These are phyloP conservation scores for Metschnikowia santaceciliae DNA, from an alignment of 805 yeast genomes.

Conservation along the genomic window DNA sequence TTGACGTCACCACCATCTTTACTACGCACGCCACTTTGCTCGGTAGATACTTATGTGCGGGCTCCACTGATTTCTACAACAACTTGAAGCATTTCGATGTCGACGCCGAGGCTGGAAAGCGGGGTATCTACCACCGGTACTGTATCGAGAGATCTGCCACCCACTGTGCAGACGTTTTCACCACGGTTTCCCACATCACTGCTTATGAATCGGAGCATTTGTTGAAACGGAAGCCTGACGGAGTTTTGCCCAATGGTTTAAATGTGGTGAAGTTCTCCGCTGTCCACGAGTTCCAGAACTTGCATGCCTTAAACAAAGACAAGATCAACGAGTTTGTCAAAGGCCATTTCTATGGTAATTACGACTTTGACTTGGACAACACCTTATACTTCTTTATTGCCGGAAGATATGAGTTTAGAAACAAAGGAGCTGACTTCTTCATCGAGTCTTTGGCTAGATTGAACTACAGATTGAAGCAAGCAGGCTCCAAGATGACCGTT, in stretches of 20 bases:
- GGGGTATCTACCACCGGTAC: constrained; percentile 95
- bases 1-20: constrained; percentile 92
- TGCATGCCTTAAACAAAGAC: constrained; percentile 88
- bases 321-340: constrained; percentile 91
- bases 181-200: constrained; percentile 97
- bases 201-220: constrained; percentile 92
- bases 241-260: constrained; percentile 94
- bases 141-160: constrained; percentile 97
- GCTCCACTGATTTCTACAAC: constrained; percentile 93
- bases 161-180: constrained; percentile 92
- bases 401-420: constrained; percentile 94
- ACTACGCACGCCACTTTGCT: constrained; percentile 96
- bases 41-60: constrained; percentile 95
- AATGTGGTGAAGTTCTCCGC: constrained; percentile 96
- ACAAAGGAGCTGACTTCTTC: constrained; percentile 94
- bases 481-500: constrained; percentile 83
- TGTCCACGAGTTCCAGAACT: constrained; percentile 95
- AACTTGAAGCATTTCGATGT: constrained; percentile 86
- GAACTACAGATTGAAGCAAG: constrained; percentile 78
- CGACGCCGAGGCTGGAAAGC: constrained; percentile 95
- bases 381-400: constrained; percentile 95
- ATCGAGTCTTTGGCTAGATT: constrained; percentile 90
- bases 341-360: constrained; percentile 96
- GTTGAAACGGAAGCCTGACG: constrained; percentile 94
- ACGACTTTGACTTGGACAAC: constrained; percentile 90